These are phyloP conservation scores for Onygenales sp. DNA, from an alignment of 2,329 filamentous ascomycete genomes.

Conservation along the genomic window DNA sequence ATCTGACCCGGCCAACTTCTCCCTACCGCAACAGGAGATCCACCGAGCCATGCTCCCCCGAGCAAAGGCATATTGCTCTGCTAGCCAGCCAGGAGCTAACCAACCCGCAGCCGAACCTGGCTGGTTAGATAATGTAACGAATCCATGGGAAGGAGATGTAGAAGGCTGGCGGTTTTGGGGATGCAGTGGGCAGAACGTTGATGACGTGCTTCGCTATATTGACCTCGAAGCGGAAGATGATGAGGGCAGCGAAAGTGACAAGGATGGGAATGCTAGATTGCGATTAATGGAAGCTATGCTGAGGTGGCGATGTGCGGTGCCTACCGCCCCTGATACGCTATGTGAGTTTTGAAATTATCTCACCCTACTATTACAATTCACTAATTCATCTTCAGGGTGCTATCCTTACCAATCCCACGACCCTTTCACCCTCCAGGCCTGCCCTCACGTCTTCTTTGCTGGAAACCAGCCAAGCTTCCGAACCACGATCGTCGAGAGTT, in stretches of 20 bases:
- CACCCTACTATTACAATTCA: slow-evolving; percentile 7
- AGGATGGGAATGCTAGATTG: slow-evolving; percentile 57
- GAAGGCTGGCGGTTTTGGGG: slow-evolving; percentile 84
- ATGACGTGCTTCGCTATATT: slow-evolving; percentile 89
- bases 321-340: slow-evolving; percentile 89
- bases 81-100: slow-evolving; percentile 21
- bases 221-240: slow-evolving; percentile 33
- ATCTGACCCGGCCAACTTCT: slow-evolving; percentile 78
- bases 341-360: slow-evolving; percentile 50
- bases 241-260: slow-evolving; percentile 14
- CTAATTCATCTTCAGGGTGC: slow-evolving; percentile 52
- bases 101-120: slow-evolving; percentile 39
- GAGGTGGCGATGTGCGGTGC: slow-evolving; percentile 81
- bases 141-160: slow-evolving; percentile 84
- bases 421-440: slow-evolving; percentile 74
- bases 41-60: slow-evolving; percentile 85
- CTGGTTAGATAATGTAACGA: slow-evolving; percentile 85
- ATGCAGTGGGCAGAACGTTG: slow-evolving; percentile 83
- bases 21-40: slow-evolving; percentile 85
- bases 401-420: slow-evolving; percentile 95
- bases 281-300: slow-evolving; percentile 93
- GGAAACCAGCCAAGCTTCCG: slow-evolving; percentile 75
- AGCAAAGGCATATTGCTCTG: slow-evolving; percentile 54
- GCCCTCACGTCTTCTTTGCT: slow-evolving; percentile 85
- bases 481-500: slow-evolving; percentile 53